A percentile compares a stretch with the other conserved stretches of the same genome.
phyloP scores from a whole-genome alignment of 371 early-diverging fungal species.

The Haplosporangium sp. region DNA sequence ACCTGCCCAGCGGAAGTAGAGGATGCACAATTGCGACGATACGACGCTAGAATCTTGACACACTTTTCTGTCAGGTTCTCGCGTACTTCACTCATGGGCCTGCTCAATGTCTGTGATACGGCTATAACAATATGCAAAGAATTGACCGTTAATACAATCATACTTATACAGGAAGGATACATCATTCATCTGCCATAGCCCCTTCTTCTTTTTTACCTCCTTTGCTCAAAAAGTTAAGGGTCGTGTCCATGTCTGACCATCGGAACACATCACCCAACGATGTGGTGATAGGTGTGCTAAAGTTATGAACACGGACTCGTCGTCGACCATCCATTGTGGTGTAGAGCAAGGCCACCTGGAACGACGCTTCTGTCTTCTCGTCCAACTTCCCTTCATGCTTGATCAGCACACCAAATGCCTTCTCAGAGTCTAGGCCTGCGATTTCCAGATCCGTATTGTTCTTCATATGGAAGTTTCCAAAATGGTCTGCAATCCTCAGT shows the following conservation, averaged over 20 bases:
- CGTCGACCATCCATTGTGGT: slow-evolving; percentile 90
- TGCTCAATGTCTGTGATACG: slow-evolving; percentile 71
- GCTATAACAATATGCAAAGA: slow-evolving; percentile 59
- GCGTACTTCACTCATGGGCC: slow-evolving; percentile 82
- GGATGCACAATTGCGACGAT: slow-evolving; percentile 92
- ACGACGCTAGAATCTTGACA: slow-evolving; percentile 89
- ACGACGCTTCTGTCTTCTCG: slow-evolving; percentile 81
- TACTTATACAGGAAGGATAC: no score
- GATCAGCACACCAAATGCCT: slow-evolving; percentile 82
- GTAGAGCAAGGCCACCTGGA: slow-evolving; percentile 94
- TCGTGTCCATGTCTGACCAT: slow-evolving; percentile 91
- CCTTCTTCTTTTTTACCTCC: slow-evolving; percentile 63
- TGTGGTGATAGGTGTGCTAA: slow-evolving; percentile 81
- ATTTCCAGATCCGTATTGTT: slow-evolving; percentile 94
- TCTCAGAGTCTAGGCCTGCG: slow-evolving; percentile 87
- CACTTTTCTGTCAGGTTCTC: slow-evolving; percentile 88
- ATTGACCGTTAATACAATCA: no score
- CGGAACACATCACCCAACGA: slow-evolving; percentile 87
- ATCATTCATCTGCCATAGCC: no score
- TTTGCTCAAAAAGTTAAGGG: slow-evolving; percentile 87
- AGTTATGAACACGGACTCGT: slow-evolving; percentile 91
- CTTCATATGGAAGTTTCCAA: slow-evolving; percentile 93
- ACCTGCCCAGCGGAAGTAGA: slow-evolving; percentile 92
- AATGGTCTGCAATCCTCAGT: slow-evolving; percentile 84
- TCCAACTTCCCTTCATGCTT: slow-evolving; percentile 91